Evolutionary conservation across 495 filamentous ascomycete species (phyloP), one percentile per base, ranked within the genome.

Genomic region (Cladorrhinum samala): DNA sequence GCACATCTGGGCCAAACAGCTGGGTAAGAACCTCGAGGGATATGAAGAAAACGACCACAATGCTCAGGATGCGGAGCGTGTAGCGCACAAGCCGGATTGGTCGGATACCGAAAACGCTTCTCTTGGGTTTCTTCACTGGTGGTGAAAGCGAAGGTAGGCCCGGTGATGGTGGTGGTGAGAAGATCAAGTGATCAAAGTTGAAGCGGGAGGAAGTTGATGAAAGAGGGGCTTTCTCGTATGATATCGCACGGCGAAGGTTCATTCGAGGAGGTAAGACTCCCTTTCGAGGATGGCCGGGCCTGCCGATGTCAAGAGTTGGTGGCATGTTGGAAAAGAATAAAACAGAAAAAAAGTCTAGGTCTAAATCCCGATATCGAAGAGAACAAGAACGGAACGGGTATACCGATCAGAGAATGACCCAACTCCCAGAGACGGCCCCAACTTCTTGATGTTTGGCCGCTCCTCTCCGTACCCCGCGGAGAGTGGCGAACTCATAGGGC

Each of bases 121-220:
- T 55, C 40, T 61, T 51, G 43, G 75, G 71, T 64, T 79, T 83
- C 53, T 77, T 77, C 55, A 77, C 79, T 5, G 81, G 78, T 5
- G 78, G 79, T n/a, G 86, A 70, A 42, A 86, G 71, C 1, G 82
- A 79, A 2, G 83, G 84, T 6, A 88, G 74, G 37, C 78, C 75
- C 1, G 84, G 83, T 3, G 83, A 87, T 2, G 79, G 80, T 11
- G 82, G 77, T 7, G 82, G 80, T 2, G 82, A 80, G 14, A 85
- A 77, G 53, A 76, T 72, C n/a, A 85, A 69, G 55, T 83, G 81
- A 58, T 80, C 78, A 62, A 83, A 80, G 60, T 67, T 80, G 57
- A 80, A 79, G 19, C 80, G 74, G 17, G 78, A 79, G 0, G 81
- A 80, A 0, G 77, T 80, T 5, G 77, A 71, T 3, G 77, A 81